Percentiles rank a stretch among this genome's conserved stretches.
Conservation (phyloP, 306 rosid genomes). For the Echinosophora koreensis region DNA sequence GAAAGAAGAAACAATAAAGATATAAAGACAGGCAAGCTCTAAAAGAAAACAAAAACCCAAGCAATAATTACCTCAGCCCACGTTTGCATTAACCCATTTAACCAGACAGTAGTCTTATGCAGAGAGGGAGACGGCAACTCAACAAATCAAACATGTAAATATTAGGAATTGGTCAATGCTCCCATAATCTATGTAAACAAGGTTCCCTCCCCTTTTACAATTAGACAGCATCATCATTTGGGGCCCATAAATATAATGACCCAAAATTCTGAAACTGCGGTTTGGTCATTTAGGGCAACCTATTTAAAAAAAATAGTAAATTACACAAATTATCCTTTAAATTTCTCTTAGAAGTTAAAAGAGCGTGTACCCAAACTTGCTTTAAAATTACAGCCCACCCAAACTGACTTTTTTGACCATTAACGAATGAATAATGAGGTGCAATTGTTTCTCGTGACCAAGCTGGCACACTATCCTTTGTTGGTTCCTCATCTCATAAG, state of each 20-base stretch:
- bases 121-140: background rate
- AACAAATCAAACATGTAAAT: slow-evolving; percentile 4
- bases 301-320: background rate
- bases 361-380: no score
- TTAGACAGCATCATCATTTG: background rate
- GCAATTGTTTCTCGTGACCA: no score
- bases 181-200: slow-evolving; percentile 16
- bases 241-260: slow-evolving; percentile 25
- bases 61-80: background rate
- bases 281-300: slow-evolving; percentile 33
- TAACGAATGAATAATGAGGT: no score
- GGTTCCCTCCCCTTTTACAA: background rate
- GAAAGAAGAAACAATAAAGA: no score
- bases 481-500: no score
- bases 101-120: background rate
- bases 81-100: slow-evolving; percentile 1
- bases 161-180: slow-evolving; percentile 29
- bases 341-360: no score
- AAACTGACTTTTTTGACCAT: no score
- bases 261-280: slow-evolving; percentile 32
- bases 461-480: no score
- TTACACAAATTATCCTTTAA: no score
- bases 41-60: background rate
- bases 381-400: no score
- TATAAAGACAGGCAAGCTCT: no score